A percentile compares a stretch with the other conserved stretches of the same genome.
Evolutionary conservation across 1,284 basidiomycete species (phyloP).

Genomic region (Ganoderma leucocontextum): DNA sequence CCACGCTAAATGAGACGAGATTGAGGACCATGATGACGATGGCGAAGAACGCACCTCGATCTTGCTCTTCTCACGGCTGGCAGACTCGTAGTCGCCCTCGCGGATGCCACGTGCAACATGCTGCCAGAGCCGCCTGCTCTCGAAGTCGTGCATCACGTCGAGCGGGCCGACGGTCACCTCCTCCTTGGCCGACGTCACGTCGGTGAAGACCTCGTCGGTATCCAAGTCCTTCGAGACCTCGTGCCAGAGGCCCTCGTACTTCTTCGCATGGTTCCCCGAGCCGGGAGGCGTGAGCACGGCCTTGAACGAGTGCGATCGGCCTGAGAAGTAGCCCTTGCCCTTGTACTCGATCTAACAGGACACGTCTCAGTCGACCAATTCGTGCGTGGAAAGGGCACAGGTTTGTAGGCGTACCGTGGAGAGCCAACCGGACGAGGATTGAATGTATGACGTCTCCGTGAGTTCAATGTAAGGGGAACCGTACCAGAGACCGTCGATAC

Average conservation of each 20-base stretch:
- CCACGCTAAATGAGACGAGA: not conserved
- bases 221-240: conserved; percentile 66
- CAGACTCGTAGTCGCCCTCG: conserved; percentile 91
- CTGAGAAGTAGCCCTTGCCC: conserved; percentile 94
- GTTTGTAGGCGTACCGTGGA: conserved; percentile 56
- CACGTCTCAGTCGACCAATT: not conserved
- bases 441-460: conserved; percentile 85
- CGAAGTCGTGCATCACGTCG: conserved; percentile 81
- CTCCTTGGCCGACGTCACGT: conserved; percentile 71
- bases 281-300: conserved; percentile 67
- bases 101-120: conserved; percentile 92
- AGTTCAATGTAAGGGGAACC: conserved; percentile 90
- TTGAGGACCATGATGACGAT: not conserved
- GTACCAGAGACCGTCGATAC: conserved; percentile 65
- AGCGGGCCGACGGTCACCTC: conserved; percentile 73
- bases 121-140: conserved; percentile 89
- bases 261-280: conserved; percentile 53
- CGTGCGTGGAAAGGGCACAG: not conserved
- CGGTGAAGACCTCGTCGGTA: conserved; percentile 64
- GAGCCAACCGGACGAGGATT: conserved; percentile 78
- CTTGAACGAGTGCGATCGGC: conserved; percentile 89
- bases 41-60: conserved; percentile 76
- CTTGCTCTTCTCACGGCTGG: conserved; percentile 87
- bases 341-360: conserved; percentile 83
- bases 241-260: conserved; percentile 92